A percentile compares a stretch with the other conserved stretches of the same genome.
Conservation (phyloP, 495 filamentous ascomycete genomes). For the Daldinia childiae region DNA sequence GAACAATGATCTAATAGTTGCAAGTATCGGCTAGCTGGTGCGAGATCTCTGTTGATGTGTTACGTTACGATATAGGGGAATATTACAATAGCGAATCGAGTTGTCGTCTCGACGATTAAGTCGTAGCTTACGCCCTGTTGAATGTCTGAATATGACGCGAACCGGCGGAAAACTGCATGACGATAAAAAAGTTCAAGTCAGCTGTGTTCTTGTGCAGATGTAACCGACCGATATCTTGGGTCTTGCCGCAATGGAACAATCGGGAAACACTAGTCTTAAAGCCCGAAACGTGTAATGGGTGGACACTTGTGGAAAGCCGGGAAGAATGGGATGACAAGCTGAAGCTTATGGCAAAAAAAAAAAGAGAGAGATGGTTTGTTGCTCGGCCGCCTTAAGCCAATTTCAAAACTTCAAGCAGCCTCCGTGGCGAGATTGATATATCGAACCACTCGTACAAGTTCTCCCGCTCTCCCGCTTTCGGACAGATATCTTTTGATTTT, state of each 20-base stretch:
- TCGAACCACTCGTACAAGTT: slow-evolving; percentile 25
- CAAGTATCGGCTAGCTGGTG: slow-evolving; percentile 29
- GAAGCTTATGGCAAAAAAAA: slow-evolving; percentile 13
- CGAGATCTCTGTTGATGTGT: slow-evolving; percentile 11
- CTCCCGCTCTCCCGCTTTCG: slow-evolving; percentile 8
- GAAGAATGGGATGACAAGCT: slow-evolving; percentile 21
- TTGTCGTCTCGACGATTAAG: slow-evolving; percentile 23
- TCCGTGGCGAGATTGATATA: slow-evolving; percentile 7
- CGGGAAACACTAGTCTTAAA: slow-evolving; percentile 36
- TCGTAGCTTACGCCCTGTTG: slow-evolving; percentile 21
- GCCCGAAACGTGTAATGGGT: slow-evolving; percentile 23
- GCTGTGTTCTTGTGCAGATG: slow-evolving; percentile 44
- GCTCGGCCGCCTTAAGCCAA: slow-evolving; percentile 13
- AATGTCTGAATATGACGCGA: slow-evolving; percentile 31
- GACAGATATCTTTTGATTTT: neutral
- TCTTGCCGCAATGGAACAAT: slow-evolving; percentile 31
- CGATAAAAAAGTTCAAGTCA: slow-evolving; percentile 45
- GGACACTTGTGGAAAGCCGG: neutral
- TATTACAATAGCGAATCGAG: slow-evolving; percentile 18
- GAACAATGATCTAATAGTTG: slow-evolving; percentile 13
- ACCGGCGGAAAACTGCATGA: slow-evolving; percentile 46
- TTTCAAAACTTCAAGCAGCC: neutral
- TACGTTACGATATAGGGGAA: slow-evolving; percentile 11
- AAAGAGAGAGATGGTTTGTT: slow-evolving; percentile 3
- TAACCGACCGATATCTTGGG: slow-evolving; percentile 39